These are phyloP conservation scores for Malus hybrid DNA, from an alignment of 331 rosid species.

Conservation along the genomic window DNA sequence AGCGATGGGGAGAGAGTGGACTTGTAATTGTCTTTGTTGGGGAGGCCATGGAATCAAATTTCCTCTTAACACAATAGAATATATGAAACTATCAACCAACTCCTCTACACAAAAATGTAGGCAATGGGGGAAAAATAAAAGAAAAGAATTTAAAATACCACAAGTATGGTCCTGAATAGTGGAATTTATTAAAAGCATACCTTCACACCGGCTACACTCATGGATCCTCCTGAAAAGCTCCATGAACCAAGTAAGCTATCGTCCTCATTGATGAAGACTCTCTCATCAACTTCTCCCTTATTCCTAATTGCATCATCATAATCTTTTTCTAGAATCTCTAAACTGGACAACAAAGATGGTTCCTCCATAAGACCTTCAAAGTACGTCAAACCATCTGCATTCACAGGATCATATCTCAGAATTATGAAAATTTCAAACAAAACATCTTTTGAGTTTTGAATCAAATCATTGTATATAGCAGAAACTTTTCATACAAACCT, in stretches of 20 bases:
- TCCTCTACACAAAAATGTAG: neutral
- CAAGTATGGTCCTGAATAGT: neutral
- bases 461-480: neutral
- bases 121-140: neutral
- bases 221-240: slow-evolving; percentile 61
- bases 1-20: slow-evolving; percentile 74
- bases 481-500: slow-evolving; percentile 39
- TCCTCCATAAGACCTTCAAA: slow-evolving; percentile 77
- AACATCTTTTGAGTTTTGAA: neutral
- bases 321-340: slow-evolving; percentile 65
- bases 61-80: slow-evolving; percentile 48
- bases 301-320: slow-evolving; percentile 49
- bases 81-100: neutral
- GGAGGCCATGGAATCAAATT: slow-evolving; percentile 61
- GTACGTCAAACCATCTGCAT: slow-evolving; percentile 74
- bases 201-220: slow-evolving; percentile 57
- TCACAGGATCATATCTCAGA: neutral
- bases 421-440: neutral
- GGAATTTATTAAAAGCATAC: slow-evolving; percentile 29
- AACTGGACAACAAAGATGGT: slow-evolving; percentile 45
- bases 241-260: slow-evolving; percentile 82
- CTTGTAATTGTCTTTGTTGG: slow-evolving; percentile 68
- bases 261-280: slow-evolving; percentile 69
- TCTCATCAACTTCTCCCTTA: slow-evolving; percentile 83
- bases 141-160: neutral